Evolutionary conservation across 2,329 filamentous ascomycete species (phyloP), one percentile per base, ranked within the genome.

Genomic region (Ceratocystis papillata): DNA sequence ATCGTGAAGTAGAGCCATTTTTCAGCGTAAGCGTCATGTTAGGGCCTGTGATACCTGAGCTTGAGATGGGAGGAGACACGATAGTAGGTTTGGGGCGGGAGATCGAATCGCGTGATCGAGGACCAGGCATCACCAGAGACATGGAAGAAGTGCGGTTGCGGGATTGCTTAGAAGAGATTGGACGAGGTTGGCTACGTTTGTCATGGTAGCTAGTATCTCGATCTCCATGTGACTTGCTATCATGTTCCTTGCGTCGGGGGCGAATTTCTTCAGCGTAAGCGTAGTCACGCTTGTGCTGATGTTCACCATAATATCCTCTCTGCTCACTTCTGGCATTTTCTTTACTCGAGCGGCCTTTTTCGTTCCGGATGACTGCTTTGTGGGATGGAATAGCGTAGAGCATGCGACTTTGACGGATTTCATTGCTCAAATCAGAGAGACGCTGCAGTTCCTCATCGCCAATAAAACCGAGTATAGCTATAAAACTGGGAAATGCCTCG

Each of bases 401-500:
- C 12, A 62, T 55, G 15, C 63, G 66, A 12, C 63, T 41, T 17
- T 65, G 66, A 37, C 66, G 63, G 37, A 65, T 65, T 6, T 59
- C 17, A 59, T 65, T 63, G 48, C 63, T 65, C 33, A 63, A n/a
- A 15, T 65, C 57, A 17, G 50, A 46, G 1, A 65, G 46, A 2
- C 10, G n/a, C 30, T 64, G 74, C 48, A 87, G 79, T 55, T 86
- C 73, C 12, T 81, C 78, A 1, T 77, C 77, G 1, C 76, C 76
- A 2, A 86, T 75, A 15, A 79, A 75, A 3, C 84, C 84, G 0
- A 87, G 77, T 3, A 87, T 74, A 12, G 83, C 84, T 2, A 86
- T 82, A 67, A 83, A 86, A 1, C 81, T 78, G 0, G 82, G 83
- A 1, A 81, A 77, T 8, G 83, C 83, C 72, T 86, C 83, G 70